phyloP scores from a whole-genome alignment of 1,284 basidiomycete genomes.

The Athelia psychrophila region DNA sequence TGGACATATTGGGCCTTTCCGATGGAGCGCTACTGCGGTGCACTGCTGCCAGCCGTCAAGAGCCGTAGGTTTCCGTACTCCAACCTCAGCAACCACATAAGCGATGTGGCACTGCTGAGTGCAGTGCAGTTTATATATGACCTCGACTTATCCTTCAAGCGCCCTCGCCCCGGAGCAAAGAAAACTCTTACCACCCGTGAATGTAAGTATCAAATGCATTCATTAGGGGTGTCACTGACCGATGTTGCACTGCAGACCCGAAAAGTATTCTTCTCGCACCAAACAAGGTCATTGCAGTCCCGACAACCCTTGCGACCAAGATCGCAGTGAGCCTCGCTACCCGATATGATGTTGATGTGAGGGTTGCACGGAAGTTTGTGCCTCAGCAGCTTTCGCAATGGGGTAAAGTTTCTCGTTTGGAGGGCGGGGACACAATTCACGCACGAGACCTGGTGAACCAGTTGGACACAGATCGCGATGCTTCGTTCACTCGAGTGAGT shows the following conservation, averaged over 20 bases:
- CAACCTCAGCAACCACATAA: constrained; percentile 19
- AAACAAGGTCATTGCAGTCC: neutral
- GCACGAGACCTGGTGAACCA: neutral
- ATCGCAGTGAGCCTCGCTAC: neutral
- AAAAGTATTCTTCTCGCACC: neutral
- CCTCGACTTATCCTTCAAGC: constrained; percentile 1
- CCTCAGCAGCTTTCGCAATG: neutral
- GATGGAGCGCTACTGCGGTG: constrained; percentile 27
- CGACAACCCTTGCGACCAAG: neutral
- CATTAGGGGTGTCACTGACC: neutral
- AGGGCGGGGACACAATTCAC: neutral
- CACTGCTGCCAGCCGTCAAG: constrained; percentile 17
- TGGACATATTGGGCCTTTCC: constrained; percentile 28
- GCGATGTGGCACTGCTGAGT: constrained; percentile 12
- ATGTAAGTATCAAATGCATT: neutral
- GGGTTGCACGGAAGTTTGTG: neutral
- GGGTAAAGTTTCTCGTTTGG: neutral
- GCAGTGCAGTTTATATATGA: constrained; percentile 18
- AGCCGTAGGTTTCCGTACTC: constrained; percentile 23
- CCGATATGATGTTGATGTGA: neutral
- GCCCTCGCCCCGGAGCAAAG: neutral
- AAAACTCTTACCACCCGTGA: neutral
- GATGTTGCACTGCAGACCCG: neutral
- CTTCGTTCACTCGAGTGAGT: neutral
- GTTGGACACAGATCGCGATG: neutral